Percentiles rank a stretch among this genome's conserved stretches.
Evolutionary conservation across 768 basidiomycete genomes (phyloP).

Genomic region (Xerocomellus chrysenteron): DNA sequence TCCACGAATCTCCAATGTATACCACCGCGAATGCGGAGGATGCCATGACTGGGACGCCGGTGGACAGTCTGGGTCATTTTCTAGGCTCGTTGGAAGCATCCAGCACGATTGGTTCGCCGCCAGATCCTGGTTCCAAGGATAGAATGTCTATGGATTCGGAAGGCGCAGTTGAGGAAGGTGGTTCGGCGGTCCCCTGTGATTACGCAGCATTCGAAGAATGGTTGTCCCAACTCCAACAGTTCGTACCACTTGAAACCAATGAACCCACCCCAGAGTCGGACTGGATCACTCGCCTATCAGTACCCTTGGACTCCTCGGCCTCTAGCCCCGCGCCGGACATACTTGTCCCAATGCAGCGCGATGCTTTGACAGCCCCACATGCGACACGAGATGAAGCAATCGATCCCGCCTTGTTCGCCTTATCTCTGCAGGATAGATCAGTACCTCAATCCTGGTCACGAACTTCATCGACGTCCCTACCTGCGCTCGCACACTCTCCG

Average conservation of each 20-base stretch:
- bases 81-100: constrained; percentile 39
- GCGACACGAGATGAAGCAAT: constrained; percentile 25
- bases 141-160: constrained; percentile 7
- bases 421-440: constrained; percentile 20
- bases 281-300: not conserved
- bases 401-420: constrained; percentile 33
- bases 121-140: constrained; percentile 5
- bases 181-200: constrained; percentile 29
- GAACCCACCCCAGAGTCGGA: constrained; percentile 12
- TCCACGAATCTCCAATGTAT: not conserved
- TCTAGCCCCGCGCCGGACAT: not conserved
- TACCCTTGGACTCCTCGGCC: not conserved
- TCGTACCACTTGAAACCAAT: constrained; percentile 32
- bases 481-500: constrained; percentile 28
- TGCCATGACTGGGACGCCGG: not conserved
- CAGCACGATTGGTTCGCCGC: not conserved
- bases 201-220: constrained; percentile 47
- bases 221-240: constrained; percentile 50
- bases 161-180: constrained; percentile 7
- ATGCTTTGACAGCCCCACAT: not conserved
- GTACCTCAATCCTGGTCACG: constrained; percentile 1
- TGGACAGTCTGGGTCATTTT: constrained; percentile 35
- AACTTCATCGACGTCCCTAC: constrained; percentile 1
- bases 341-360: not conserved
- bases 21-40: not conserved